Evolutionary conservation across 768 basidiomycete genomes (phyloP), one percentile per base, ranked within the genome.

Genomic region (Gyrodon lividus): DNA sequence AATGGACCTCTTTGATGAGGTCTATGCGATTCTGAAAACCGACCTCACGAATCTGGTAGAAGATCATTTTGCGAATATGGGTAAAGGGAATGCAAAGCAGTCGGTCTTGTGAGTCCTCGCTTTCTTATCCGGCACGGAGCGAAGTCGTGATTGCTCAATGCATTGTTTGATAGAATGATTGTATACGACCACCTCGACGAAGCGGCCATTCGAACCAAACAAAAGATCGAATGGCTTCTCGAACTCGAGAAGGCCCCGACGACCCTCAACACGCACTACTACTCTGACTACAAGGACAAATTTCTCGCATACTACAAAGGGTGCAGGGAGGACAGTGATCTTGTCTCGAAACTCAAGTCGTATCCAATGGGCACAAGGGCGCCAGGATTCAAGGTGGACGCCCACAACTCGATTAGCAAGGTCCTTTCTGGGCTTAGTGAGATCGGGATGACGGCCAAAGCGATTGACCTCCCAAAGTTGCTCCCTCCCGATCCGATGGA

Each of bases 401-500:
- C 35, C 6, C 12, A 49, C 43, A 23, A 28, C 24, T 1, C 65
- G 1, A 60, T 79, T 5, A 55, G 57, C 1, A 72, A 73, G 14
- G 64, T 74, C 5, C 19, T 54, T 14, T 12, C 51, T 6, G 33
- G 41, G 26, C 43, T 61, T 3, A 47, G 14, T 1, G 52, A 55
- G 33, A 17, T 50, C 22, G 60, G 60, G 0, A 54, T 81, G 5
- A 12, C 44, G 0, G 70, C 70, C 4, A 67, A 70, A 31, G 62
- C 76, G 0, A 65, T 69, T 7, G 78, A 82, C 39, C 56, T 85
- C 0, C 51, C 72, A 0, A 80, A 74, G 55, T 63, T 86, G 2
- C 66, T 81, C 1, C 74, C 77, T 0, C 45, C 70, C 0, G 82
- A 84, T 54, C 66, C 67, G 7, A 77, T 76, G 73, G 81, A 80